Conservation (phyloP, 2,329 filamentous ascomycete species). For the Ophiostoma quercus region DNA sequence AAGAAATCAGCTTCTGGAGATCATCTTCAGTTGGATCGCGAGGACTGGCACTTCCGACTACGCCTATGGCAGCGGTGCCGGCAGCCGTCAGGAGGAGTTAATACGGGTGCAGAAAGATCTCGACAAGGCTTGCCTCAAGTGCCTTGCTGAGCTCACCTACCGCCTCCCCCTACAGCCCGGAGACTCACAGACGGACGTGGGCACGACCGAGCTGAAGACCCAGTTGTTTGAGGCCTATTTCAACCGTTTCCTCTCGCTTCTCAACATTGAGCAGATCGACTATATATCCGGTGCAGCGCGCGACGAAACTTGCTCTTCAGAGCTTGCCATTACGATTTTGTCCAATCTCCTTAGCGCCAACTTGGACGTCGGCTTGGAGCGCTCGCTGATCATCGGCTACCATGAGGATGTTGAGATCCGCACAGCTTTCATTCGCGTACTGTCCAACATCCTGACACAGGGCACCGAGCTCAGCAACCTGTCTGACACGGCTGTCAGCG, state of each 20-base stretch:
- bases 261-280: slow-evolving; percentile 54
- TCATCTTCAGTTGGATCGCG: slow-evolving; percentile 64
- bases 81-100: slow-evolving; percentile 51
- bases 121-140: slow-evolving; percentile 59
- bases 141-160: slow-evolving; percentile 61
- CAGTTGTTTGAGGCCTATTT: slow-evolving; percentile 70
- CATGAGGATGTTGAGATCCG: slow-evolving; percentile 65
- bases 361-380: slow-evolving; percentile 65
- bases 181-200: slow-evolving; percentile 60
- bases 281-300: slow-evolving; percentile 37
- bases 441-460: slow-evolving; percentile 66
- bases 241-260: slow-evolving; percentile 60
- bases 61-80: slow-evolving; percentile 32
- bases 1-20: slow-evolving; percentile 62
- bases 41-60: slow-evolving; percentile 38
- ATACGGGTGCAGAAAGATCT: slow-evolving; percentile 58
- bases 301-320: slow-evolving; percentile 55
- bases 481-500: slow-evolving; percentile 61
- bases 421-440: slow-evolving; percentile 63
- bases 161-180: slow-evolving; percentile 61
- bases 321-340: slow-evolving; percentile 61
- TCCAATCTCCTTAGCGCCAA: slow-evolving; percentile 66
- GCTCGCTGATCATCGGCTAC: slow-evolving; percentile 64
- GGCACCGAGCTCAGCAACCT: slow-evolving; percentile 66
- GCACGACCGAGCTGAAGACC: slow-evolving; percentile 62